Evolutionary conservation across 345 rosid genomes (phyloP), one percentile per base, ranked within the genome.

Genomic region (Dipteronia sinensis): DNA sequence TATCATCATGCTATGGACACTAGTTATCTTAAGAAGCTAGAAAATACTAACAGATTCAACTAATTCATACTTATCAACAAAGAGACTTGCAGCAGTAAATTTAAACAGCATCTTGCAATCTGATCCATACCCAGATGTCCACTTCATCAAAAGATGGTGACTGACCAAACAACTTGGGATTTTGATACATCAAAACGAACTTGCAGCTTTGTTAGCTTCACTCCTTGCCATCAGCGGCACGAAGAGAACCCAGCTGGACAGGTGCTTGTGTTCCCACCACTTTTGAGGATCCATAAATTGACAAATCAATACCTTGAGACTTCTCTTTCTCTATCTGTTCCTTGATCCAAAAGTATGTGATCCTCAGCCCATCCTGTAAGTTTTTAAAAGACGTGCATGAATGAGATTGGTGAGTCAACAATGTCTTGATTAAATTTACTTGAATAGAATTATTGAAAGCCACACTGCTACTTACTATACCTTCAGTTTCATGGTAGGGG

Each of bases 211-310:
- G 22, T n/a, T 51, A 4, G 27, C 62, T 78, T 79, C 82, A 81
- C 71, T 89, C 87, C 71, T 89, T 84, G 84, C 90, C 92, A 79
- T 89, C 90, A 0, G 87, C 90, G 22, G 89, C 89, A n/a, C 88
- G 88, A 20, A 87, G 89, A 0, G 87, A 87, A 22, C 92, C 90
- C 64, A 87, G 80, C 62, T 84, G 90, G 69, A 89, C 90, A 0
- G 89, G 89, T 4, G 89, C 90, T 80, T 89, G 92, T 38, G 90
- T 86, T 65, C 89, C 90, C 59, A 89, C 88, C 15, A 87, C 92
- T 55, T 87, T 87, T 0, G 92, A 89, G 4, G 90, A 86, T 49
- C 90, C 92, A 9, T 87, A 89, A 34, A 87, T 40, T 0, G 90
- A 78, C 74, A 89, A 65, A 59, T 87, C 92, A 6, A 85, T 47